Conservation (phyloP, 352 stramenopile species). For the Globisporangium sylvaticum region DNA sequence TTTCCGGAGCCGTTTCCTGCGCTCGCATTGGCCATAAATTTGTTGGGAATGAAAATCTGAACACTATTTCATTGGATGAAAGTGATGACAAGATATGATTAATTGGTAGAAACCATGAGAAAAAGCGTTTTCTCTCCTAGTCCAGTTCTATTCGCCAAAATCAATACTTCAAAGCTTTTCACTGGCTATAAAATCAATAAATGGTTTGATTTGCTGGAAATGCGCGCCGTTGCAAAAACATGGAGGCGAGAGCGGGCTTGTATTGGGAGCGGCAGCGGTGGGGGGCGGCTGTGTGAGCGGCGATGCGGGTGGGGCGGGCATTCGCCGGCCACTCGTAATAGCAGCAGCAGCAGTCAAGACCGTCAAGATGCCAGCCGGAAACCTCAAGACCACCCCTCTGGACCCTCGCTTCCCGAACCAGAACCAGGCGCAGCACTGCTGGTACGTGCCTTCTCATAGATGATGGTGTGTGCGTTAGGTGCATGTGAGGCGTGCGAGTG, state of each 20-base stretch:
- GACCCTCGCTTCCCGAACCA: slow-evolving; percentile 86
- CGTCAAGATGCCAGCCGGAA: slow-evolving; percentile 46
- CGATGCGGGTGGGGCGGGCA: background rate
- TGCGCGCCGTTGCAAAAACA: slow-evolving; percentile 34
- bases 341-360: slow-evolving; percentile 2
- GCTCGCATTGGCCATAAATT: background rate
- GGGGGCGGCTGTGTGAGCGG: background rate
- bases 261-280: slow-evolving; percentile 5
- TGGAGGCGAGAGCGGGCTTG: slow-evolving; percentile 4
- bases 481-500: background rate
- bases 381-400: slow-evolving; percentile 79
- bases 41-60: too few relatives aligned
- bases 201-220: slow-evolving; percentile 27
- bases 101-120: background rate
- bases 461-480: background rate
- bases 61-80: too few relatives aligned
- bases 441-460: slow-evolving; percentile 24
- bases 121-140: background rate
- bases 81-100: too few relatives aligned
- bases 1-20: slow-evolving; percentile 1
- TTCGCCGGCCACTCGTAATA: slow-evolving; percentile 19
- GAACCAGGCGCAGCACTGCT: slow-evolving; percentile 88
- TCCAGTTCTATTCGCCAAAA: slow-evolving; percentile 9
- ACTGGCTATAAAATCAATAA: slow-evolving; percentile 21
- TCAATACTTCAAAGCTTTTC: background rate